A percentile compares a stretch with the other conserved stretches of the same genome.
phyloP scores from a whole-genome alignment of 2,329 filamentous ascomycete species.

The Cladosporium sp. region DNA sequence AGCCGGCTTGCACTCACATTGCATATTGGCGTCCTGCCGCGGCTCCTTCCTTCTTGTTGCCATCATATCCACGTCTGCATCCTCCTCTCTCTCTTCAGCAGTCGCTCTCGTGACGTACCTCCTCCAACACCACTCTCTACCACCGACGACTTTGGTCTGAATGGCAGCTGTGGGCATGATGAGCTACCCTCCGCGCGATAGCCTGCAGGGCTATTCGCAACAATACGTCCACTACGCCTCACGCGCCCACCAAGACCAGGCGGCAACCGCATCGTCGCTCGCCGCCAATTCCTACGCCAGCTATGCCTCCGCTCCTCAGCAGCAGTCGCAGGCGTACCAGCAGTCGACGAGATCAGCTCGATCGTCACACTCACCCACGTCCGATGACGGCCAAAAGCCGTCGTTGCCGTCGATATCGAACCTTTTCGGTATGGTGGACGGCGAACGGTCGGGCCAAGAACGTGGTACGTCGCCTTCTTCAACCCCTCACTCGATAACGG shows the following conservation, averaged over 20 bases:
- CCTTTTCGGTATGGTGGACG: slow-evolving; percentile 75
- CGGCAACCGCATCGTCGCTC: slow-evolving; percentile 15
- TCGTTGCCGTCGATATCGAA: slow-evolving; percentile 92
- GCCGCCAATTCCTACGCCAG: slow-evolving; percentile 19
- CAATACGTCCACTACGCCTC: slow-evolving; percentile 24
- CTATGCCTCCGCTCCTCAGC: slow-evolving; percentile 13
- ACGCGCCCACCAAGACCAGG: slow-evolving; percentile 18
- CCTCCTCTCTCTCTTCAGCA: slow-evolving; percentile 6
- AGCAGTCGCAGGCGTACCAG: slow-evolving; percentile 10
- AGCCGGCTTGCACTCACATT: slow-evolving; percentile 1
- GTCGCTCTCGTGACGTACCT: slow-evolving; percentile 3
- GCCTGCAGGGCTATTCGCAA: slow-evolving; percentile 23
- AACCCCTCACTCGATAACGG: background rate
- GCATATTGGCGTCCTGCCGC: slow-evolving; percentile 5
- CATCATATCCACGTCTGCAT: background rate
- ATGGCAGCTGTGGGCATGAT: slow-evolving; percentile 28
- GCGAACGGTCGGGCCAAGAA: slow-evolving; percentile 49
- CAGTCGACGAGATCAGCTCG: slow-evolving; percentile 16
- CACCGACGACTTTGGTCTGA: slow-evolving; percentile 5
- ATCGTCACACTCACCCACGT: slow-evolving; percentile 19
- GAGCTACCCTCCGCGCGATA: slow-evolving; percentile 24
- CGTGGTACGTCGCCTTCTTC: slow-evolving; percentile 26
- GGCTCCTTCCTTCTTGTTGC: slow-evolving; percentile 10
- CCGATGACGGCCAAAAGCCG: slow-evolving; percentile 52
- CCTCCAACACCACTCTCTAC: background rate